phyloP scores from a whole-genome alignment of 2,329 filamentous ascomycete species.

The Monosporascus sp. region DNA sequence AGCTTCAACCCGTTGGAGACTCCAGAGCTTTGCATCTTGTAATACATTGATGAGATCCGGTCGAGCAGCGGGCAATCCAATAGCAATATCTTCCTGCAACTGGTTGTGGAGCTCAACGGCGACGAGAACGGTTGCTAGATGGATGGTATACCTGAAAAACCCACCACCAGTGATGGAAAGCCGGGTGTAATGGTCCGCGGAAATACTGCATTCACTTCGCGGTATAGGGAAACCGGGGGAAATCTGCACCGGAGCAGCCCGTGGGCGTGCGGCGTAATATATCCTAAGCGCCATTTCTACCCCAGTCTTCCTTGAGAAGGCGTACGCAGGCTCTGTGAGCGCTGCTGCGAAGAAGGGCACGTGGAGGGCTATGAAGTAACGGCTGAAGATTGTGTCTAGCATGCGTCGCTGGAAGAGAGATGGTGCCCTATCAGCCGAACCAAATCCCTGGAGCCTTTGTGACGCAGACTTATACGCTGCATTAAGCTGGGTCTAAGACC shows the following conservation, averaged over 20 bases:
- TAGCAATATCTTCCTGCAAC: slow-evolving; percentile 34
- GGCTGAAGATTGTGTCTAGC: slow-evolving; percentile 47
- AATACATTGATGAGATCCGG: slow-evolving; percentile 39
- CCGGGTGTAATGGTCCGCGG: slow-evolving; percentile 30
- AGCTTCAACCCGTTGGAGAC: slow-evolving; percentile 33
- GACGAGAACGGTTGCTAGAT: slow-evolving; percentile 33
- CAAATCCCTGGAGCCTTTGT: slow-evolving; percentile 26
- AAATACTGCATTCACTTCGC: background rate
- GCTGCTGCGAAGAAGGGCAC: slow-evolving; percentile 42
- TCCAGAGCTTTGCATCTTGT: slow-evolving; percentile 36
- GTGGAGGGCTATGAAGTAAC: slow-evolving; percentile 53
- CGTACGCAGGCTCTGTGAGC: slow-evolving; percentile 38
- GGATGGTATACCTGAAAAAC: slow-evolving; percentile 32
- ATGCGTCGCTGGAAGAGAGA: slow-evolving; percentile 38
- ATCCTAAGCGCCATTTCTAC: slow-evolving; percentile 44
- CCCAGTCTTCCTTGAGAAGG: slow-evolving; percentile 45
- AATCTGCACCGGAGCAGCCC: slow-evolving; percentile 10
- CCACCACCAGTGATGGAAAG: slow-evolving; percentile 35
- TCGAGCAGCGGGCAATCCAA: slow-evolving; percentile 30
- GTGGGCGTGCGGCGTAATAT: slow-evolving; percentile 35
- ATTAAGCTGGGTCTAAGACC: slow-evolving; percentile 28
- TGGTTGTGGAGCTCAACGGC: slow-evolving; percentile 36
- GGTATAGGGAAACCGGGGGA: slow-evolving; percentile 3
- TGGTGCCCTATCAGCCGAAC: slow-evolving; percentile 6
- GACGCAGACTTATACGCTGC: slow-evolving; percentile 37